A percentile compares a stretch with the other conserved stretches of the same genome.
phyloP scores from a whole-genome alignment of 2,329 filamentous ascomycete genomes.

The Aspergillus persii region DNA sequence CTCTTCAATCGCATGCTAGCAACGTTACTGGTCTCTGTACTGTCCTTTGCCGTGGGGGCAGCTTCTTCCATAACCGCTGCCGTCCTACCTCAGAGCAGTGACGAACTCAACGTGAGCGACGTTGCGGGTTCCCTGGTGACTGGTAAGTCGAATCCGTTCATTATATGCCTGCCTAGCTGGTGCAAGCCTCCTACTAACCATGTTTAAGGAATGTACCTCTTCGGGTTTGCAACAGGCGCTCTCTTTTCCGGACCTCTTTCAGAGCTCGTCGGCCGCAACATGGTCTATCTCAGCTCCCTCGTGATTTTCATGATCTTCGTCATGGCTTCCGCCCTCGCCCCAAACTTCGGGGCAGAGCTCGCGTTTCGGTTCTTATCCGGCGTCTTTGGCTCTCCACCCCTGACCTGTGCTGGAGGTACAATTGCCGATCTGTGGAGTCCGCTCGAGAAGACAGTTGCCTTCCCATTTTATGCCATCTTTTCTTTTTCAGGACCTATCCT shows the following conservation, averaged over 20 bases:
- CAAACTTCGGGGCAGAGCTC: conserved; percentile 51
- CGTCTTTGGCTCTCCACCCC: conserved; percentile 46
- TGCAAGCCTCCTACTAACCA: too few relatives aligned
- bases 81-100: conserved; percentile 46
- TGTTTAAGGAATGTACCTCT: conserved; percentile 21
- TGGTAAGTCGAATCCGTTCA: background rate
- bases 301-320: conserved; percentile 51
- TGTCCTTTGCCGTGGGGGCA: conserved; percentile 52
- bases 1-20: conserved; percentile 33
- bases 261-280: conserved; percentile 50
- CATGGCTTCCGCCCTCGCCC: conserved; percentile 48
- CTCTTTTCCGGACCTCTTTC: conserved; percentile 51
- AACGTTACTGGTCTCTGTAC: conserved; percentile 45
- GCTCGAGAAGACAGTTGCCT: conserved; percentile 49
- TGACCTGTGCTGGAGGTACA: conserved; percentile 47
- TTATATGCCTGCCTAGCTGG: too few relatives aligned
- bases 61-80: conserved; percentile 55
- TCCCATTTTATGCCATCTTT: conserved; percentile 51
- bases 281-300: conserved; percentile 49
- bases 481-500: conserved; percentile 38
- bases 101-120: conserved; percentile 49
- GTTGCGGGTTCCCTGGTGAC: conserved; percentile 53
- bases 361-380: conserved; percentile 52
- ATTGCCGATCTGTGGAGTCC: conserved; percentile 49
- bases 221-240: conserved; percentile 51